A percentile compares a stretch with the other conserved stretches of the same genome.
Evolutionary conservation across 169 alveolate genomes (phyloP).

Genomic region (Eimeria mitis): DNA sequence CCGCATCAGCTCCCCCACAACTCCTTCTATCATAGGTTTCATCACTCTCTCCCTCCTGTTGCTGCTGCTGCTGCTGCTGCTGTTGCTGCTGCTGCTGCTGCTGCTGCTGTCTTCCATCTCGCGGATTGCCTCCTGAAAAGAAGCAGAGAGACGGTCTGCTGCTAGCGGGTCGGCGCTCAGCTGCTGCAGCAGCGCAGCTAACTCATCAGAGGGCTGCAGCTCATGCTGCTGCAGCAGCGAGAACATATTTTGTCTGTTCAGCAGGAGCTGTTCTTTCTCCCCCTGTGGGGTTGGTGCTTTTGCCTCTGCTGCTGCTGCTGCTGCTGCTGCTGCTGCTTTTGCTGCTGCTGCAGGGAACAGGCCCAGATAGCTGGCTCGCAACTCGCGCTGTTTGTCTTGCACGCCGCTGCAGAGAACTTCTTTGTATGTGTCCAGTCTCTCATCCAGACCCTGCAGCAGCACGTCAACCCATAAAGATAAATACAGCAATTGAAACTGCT

Average conservation of each 20-base stretch:
- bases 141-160: constrained; percentile 1
- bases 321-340: neutral
- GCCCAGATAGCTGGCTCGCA: constrained; percentile 29
- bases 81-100: constrained; percentile 3
- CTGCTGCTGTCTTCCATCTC: neutral
- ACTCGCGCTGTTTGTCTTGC: constrained; percentile 57
- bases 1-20: constrained; percentile 23
- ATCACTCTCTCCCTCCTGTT: constrained; percentile 18
- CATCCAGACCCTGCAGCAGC: constrained; percentile 39
- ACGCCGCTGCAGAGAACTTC: constrained; percentile 69
- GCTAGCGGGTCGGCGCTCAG: constrained; percentile 13
- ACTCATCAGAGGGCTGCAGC: constrained; percentile 26
- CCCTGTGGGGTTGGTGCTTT: neutral
- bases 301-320: constrained; percentile 12
- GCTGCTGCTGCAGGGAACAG: constrained; percentile 11
- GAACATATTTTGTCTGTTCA: neutral
- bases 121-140: neutral
- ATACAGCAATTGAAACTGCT: neutral
- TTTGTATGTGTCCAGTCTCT: constrained; percentile 13
- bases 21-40: constrained; percentile 28
- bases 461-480: neutral
- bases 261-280: neutral
- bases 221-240: neutral
- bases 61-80: constrained; percentile 26
- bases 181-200: constrained; percentile 20